These are phyloP conservation scores for Mycena vitilis DNA, from an alignment of 768 basidiomycete genomes.

Conservation along the genomic window DNA sequence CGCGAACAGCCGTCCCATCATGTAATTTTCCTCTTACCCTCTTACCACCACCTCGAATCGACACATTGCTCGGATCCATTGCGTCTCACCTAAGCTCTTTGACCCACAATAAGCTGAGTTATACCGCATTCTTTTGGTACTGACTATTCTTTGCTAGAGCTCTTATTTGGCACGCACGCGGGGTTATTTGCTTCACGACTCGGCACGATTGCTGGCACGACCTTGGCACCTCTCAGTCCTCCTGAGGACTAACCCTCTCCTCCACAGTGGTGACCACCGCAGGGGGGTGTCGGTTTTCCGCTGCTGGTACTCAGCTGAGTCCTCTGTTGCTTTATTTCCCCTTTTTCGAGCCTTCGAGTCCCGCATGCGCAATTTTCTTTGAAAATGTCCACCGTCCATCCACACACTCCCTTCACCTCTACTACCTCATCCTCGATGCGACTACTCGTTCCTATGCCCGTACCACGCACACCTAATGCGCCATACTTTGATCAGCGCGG, in stretches of 20 bases:
- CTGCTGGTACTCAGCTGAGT: too few relatives aligned
- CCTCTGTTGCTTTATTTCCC: too few relatives aligned
- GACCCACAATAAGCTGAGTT: too few relatives aligned
- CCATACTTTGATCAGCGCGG: slow-evolving; percentile 6
- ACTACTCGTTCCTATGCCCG: slow-evolving; percentile 14
- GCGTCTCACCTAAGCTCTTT: too few relatives aligned
- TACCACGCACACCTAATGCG: slow-evolving; percentile 3
- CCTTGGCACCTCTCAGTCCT: too few relatives aligned
- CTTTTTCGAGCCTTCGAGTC: too few relatives aligned
- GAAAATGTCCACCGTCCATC: background rate
- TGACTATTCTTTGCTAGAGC: too few relatives aligned
- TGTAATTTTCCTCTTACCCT: background rate
- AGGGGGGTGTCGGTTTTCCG: slow-evolving; percentile 21
- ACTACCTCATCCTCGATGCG: background rate
- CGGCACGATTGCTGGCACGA: too few relatives aligned
- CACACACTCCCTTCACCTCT: background rate
- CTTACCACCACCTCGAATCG: background rate
- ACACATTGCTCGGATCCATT: background rate
- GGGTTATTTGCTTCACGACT: too few relatives aligned
- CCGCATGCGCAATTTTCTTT: background rate
- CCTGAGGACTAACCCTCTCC: slow-evolving; percentile 4
- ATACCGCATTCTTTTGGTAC: too few relatives aligned
- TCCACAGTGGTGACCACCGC: slow-evolving; percentile 28
- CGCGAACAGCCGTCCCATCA: background rate
- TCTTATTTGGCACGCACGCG: too few relatives aligned